These are phyloP conservation scores for Aureoboletus auriporus DNA, from an alignment of 768 basidiomycete species.

Conservation along the genomic window DNA sequence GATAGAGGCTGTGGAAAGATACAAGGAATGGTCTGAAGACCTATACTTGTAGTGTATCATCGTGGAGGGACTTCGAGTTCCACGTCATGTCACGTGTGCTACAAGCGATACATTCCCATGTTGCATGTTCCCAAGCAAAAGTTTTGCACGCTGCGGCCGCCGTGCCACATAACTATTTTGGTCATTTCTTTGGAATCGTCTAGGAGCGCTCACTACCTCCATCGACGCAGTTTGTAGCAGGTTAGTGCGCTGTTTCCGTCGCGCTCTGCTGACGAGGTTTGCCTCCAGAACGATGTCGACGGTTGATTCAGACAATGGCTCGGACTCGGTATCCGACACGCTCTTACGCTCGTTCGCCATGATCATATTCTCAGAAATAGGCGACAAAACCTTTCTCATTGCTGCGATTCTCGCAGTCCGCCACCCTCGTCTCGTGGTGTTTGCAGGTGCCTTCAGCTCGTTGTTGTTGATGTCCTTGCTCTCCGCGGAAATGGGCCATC, in stretches of 20 bases:
- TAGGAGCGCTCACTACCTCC: not conserved
- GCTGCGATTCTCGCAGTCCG: conserved; percentile 93
- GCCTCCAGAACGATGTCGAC: conserved; percentile 16
- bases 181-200: no score
- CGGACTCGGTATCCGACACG: conserved; percentile 35
- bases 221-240: not conserved
- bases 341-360: conserved; percentile 79
- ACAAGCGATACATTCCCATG: no score
- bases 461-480: conserved; percentile 91
- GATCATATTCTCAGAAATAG: conserved; percentile 92
- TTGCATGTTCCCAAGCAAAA: no score
- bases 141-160: not conserved
- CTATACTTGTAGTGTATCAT: not conserved
- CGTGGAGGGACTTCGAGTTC: no score
- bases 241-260: not conserved
- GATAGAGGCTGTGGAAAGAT: conserved; percentile 14
- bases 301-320: conserved; percentile 5
- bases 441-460: conserved; percentile 83
- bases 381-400: conserved; percentile 91
- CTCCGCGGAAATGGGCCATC: conserved; percentile 88
- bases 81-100: no score
- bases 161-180: no score
- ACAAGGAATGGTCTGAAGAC: conserved; percentile 14
- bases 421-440: conserved; percentile 82
- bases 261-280: not conserved